These are phyloP conservation scores for Tolypocladium endophyticum DNA, from an alignment of 2,329 filamentous ascomycete genomes.

Conservation along the genomic window DNA sequence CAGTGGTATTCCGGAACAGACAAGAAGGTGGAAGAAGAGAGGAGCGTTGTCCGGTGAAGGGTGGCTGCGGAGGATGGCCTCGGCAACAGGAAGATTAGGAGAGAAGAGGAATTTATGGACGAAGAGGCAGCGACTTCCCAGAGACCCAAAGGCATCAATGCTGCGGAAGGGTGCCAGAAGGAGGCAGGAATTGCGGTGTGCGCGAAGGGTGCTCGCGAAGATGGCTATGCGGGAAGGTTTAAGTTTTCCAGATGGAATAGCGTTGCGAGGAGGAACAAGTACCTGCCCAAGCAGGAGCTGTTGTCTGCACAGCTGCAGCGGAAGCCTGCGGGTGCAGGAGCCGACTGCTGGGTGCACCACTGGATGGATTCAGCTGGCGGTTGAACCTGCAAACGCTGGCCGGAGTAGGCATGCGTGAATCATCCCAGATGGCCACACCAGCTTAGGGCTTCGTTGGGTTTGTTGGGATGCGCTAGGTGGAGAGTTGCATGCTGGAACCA, in stretches of 20 bases:
- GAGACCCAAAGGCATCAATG: slow-evolving; percentile 3
- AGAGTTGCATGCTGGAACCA: too few species aligned
- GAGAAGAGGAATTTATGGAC: slow-evolving; percentile 5
- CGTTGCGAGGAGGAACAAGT: neutral
- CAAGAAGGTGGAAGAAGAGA: slow-evolving; percentile 4
- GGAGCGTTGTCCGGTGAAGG: slow-evolving; percentile 1
- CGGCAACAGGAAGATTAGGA: neutral
- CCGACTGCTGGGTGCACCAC: neutral
- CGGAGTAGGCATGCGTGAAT: neutral
- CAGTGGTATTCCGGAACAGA: slow-evolving; percentile 12
- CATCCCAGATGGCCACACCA: neutral
- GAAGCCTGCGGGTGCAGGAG: neutral
- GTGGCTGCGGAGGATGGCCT: slow-evolving; percentile 4
- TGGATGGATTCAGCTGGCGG: neutral
- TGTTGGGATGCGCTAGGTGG: too few species aligned
- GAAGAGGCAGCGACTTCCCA: slow-evolving; percentile 15
- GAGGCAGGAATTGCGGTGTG: slow-evolving; percentile 12
- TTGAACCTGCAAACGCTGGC: neutral
- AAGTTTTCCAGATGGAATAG: neutral
- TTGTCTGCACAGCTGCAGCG: neutral
- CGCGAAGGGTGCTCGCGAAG: slow-evolving; percentile 7
- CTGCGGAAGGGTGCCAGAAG: slow-evolving; percentile 10
- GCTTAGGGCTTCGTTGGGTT: too few species aligned
- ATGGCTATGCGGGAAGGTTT: slow-evolving; percentile 1
- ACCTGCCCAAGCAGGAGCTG: neutral